phyloP scores from a whole-genome alignment of 208 protist species.

The Willaertia magna region DNA sequence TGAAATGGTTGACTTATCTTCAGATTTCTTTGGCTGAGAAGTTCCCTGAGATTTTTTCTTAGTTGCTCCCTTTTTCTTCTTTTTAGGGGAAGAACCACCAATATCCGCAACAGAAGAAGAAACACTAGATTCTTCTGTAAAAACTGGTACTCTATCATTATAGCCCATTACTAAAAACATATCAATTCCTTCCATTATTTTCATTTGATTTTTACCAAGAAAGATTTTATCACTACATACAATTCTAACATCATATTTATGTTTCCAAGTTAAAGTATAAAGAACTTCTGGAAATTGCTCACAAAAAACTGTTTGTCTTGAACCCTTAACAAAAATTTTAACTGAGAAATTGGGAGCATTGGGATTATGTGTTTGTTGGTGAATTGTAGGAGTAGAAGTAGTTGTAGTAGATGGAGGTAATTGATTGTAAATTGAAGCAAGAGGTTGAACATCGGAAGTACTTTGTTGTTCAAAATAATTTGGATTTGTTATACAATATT shows the following conservation, averaged over 20 bases:
- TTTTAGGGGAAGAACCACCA: background rate
- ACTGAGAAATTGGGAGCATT: background rate
- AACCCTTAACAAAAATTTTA: background rate
- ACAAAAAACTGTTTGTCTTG: background rate
- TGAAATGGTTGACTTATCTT: background rate
- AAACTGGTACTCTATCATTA: background rate
- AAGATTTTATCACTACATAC: background rate
- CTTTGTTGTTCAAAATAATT: background rate
- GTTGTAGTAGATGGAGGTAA: background rate
- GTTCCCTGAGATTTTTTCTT: background rate
- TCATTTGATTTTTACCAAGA: background rate
- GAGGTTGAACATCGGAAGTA: background rate
- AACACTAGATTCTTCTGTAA: background rate
- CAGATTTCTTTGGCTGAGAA: background rate
- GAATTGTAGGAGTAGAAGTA: background rate
- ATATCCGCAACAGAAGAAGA: background rate
- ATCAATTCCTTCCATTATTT: background rate
- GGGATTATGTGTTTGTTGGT: background rate
- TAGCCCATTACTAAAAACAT: background rate
- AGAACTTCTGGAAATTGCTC: slow-evolving; percentile 4
- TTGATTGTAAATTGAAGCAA: background rate
- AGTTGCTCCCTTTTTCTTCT: background rate
- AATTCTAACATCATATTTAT: background rate
- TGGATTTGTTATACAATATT: background rate
- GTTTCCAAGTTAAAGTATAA: slow-evolving; percentile 4